phyloP scores from a whole-genome alignment of 179 eudicot species.

The Monotropa hypopitys region DNA sequence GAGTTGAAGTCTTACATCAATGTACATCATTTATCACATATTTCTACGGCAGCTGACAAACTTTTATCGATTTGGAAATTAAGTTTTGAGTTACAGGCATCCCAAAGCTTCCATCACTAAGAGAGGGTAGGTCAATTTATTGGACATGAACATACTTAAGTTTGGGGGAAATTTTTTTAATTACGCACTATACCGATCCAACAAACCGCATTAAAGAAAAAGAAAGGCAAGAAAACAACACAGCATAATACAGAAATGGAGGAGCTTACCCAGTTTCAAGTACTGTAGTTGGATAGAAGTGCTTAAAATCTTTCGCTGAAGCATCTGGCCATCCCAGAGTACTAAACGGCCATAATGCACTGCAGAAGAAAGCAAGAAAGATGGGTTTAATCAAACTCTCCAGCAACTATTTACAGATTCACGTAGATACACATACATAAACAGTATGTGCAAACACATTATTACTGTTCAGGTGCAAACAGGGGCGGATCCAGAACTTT shows the following conservation, averaged over 20 bases:
- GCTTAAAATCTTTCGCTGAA: constrained; percentile 62
- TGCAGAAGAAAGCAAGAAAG: constrained; percentile 18
- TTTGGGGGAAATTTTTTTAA: background rate
- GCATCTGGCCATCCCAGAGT: constrained; percentile 97
- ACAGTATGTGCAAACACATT: too few species aligned
- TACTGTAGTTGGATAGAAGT: constrained; percentile 83
- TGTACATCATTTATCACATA: background rate
- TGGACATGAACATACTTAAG: background rate
- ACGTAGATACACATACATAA: background rate
- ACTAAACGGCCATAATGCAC: constrained; percentile 95
- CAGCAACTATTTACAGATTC: background rate
- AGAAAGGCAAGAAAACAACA: background rate
- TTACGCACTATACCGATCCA: background rate
- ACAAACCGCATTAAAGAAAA: background rate
- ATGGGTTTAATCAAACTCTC: background rate
- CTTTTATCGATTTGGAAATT: background rate
- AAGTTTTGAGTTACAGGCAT: background rate
- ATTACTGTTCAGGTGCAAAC: background rate
- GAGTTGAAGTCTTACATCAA: background rate
- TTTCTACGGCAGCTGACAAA: background rate
- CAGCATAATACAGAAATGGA: constrained; percentile 3
- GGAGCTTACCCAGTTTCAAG: constrained; percentile 84
- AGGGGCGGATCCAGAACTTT: too few species aligned
- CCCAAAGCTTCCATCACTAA: background rate
- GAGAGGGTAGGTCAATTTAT: background rate